These are phyloP conservation scores for Candida boleticola DNA, from an alignment of 805 yeast species.

Conservation along the genomic window DNA sequence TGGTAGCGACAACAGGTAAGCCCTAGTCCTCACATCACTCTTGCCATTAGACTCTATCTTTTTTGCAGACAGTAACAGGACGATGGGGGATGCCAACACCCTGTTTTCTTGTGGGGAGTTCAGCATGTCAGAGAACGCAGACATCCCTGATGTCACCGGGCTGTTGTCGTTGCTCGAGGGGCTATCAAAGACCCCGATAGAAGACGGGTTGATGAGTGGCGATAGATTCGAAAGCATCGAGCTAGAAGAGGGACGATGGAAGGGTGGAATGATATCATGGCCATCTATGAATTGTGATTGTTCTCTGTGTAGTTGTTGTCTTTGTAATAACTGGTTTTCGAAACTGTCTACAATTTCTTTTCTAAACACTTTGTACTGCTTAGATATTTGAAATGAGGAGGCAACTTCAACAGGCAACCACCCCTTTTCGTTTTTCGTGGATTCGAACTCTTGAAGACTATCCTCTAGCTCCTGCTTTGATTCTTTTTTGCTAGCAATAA, in stretches of 20 bases:
- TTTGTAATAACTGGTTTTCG: neutral
- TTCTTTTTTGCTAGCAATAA: conserved; percentile 6
- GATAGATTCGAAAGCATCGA: neutral
- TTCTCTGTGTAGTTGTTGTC: neutral
- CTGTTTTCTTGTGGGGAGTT: conserved; percentile 19
- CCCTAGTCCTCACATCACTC: conserved; percentile 13
- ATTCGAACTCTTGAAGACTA: conserved; percentile 20
- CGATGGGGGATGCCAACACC: conserved; percentile 29
- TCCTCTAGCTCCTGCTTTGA: conserved; percentile 2
- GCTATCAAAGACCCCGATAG: neutral
- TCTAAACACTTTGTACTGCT: conserved; percentile 20
- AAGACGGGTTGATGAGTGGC: neutral
- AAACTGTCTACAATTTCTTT: neutral
- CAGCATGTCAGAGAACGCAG: conserved; percentile 3
- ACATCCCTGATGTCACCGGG: conserved; percentile 3
- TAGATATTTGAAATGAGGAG: conserved; percentile 24
- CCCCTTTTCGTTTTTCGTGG: conserved; percentile 24
- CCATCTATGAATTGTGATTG: neutral
- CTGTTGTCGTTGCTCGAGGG: neutral
- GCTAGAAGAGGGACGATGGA: neutral
- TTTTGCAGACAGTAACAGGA: conserved; percentile 18
- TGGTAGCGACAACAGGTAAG: conserved; percentile 35
- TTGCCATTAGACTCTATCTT: conserved; percentile 3
- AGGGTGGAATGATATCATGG: neutral
- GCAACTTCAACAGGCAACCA: conserved; percentile 36